Evolutionary conservation across 352 stramenopile species (phyloP).

Genomic region (Globisporangium cederbergense): DNA sequence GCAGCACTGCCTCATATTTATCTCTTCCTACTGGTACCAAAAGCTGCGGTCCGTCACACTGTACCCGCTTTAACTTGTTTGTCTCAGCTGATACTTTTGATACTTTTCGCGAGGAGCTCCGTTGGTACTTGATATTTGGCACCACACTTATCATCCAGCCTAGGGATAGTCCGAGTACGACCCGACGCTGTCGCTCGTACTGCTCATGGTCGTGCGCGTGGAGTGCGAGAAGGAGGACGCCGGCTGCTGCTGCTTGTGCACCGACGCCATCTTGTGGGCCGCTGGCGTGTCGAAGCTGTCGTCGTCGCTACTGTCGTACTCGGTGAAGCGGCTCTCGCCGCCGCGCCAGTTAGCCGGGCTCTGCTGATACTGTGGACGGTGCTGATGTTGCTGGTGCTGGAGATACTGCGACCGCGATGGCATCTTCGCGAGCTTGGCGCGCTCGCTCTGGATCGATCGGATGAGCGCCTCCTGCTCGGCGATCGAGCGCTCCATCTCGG

Average conservation of each 20-base stretch:
- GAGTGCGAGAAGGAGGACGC: slow-evolving; percentile 8
- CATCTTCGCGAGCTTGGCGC: slow-evolving; percentile 16
- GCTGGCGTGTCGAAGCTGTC: slow-evolving; percentile 5
- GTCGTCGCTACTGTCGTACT: slow-evolving; percentile 15
- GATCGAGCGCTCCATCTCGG: slow-evolving; percentile 54
- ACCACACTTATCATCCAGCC: neutral
- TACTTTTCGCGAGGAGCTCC: too few species aligned
- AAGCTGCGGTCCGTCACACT: too few species aligned
- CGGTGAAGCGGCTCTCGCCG: slow-evolving; percentile 15
- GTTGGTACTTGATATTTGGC: too few species aligned
- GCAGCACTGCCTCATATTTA: too few species aligned
- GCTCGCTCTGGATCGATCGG: slow-evolving; percentile 36
- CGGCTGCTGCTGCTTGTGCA: neutral
- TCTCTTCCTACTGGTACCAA: too few species aligned
- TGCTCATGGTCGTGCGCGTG: slow-evolving; percentile 21
- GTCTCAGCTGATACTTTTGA: too few species aligned
- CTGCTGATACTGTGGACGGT: slow-evolving; percentile 13
- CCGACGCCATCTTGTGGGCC: neutral
- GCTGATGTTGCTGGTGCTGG: neutral
- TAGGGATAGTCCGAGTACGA: slow-evolving; percentile 18
- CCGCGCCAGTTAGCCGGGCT: slow-evolving; percentile 7
- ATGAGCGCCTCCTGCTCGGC: slow-evolving; percentile 47
- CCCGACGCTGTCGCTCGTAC: slow-evolving; percentile 14
- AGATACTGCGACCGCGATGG: slow-evolving; percentile 5
- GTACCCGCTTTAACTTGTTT: too few species aligned